Evolutionary conservation across 768 basidiomycete genomes (phyloP).

Genomic region (Podaxis sp.): DNA sequence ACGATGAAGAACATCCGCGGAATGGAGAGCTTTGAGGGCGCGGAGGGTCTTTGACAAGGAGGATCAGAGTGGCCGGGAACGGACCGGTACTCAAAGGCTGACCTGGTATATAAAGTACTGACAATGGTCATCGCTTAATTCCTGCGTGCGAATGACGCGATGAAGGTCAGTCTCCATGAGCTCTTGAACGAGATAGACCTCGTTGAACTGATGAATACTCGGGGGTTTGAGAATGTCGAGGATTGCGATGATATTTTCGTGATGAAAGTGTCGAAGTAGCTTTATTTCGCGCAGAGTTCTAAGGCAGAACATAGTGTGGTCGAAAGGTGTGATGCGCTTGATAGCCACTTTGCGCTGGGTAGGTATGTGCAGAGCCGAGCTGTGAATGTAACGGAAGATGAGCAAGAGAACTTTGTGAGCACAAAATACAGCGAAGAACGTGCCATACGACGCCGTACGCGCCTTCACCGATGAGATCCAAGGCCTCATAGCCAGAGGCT

Average conservation of each 20-base stretch:
- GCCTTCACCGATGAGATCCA: slow-evolving; percentile 91
- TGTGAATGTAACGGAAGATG: slow-evolving; percentile 25
- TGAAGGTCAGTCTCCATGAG: slow-evolving; percentile 97
- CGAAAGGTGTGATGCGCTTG: slow-evolving; percentile 94
- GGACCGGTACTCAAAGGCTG: neutral
- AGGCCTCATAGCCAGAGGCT: slow-evolving; percentile 62
- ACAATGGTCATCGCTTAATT: slow-evolving; percentile 93
- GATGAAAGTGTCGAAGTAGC: slow-evolving; percentile 82
- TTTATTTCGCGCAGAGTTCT: slow-evolving; percentile 89
- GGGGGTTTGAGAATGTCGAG: slow-evolving; percentile 87
- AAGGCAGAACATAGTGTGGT: slow-evolving; percentile 91
- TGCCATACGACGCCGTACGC: slow-evolving; percentile 90
- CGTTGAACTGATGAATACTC: slow-evolving; percentile 73
- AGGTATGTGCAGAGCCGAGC: slow-evolving; percentile 75
- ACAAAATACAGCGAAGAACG: slow-evolving; percentile 18
- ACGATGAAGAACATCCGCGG: slow-evolving; percentile 93
- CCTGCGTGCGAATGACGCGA: slow-evolving; percentile 92
- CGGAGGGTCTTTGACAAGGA: slow-evolving; percentile 58
- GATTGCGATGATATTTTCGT: slow-evolving; percentile 92
- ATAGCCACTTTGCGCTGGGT: slow-evolving; percentile 89
- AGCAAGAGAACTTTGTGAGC: slow-evolving; percentile 7
- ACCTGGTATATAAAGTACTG: slow-evolving; percentile 90
- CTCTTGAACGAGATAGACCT: slow-evolving; percentile 83
- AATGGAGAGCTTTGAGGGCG: slow-evolving; percentile 94
- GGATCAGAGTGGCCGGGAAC: neutral